Percentiles rank a stretch among this genome's conserved stretches.
phyloP scores from a whole-genome alignment of 495 filamentous ascomycete species.

The Immersiella caudata region DNA sequence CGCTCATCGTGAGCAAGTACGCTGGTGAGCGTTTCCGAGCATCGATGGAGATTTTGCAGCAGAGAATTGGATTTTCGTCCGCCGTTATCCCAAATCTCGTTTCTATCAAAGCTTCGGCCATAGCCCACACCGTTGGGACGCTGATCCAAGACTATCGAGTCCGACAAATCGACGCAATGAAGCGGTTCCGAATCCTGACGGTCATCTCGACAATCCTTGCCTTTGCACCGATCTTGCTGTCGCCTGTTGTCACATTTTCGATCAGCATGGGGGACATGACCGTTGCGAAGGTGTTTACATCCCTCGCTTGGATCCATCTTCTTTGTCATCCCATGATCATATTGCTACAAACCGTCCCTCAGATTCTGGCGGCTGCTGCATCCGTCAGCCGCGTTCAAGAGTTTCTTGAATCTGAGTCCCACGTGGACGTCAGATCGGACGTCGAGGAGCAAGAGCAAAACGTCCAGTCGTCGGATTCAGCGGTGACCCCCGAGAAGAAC shows the following conservation, averaged over 20 bases:
- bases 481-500: neutral
- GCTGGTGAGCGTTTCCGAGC: conserved; percentile 25
- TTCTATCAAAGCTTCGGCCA: neutral
- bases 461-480: neutral
- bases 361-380: conserved; percentile 54
- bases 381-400: conserved; percentile 61
- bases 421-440: neutral
- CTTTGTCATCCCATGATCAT: conserved; percentile 56
- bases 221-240: conserved; percentile 42
- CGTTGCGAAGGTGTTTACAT: conserved; percentile 55
- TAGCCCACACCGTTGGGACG: neutral
- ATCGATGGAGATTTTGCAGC: conserved; percentile 45
- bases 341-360: conserved; percentile 57
- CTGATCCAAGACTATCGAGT: neutral
- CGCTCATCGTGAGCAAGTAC: conserved; percentile 36
- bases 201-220: neutral
- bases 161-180: neutral
- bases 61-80: conserved; percentile 37
- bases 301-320: conserved; percentile 58
- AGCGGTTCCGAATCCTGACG: neutral
- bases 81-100: neutral
- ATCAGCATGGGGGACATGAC: conserved; percentile 44
- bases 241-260: conserved; percentile 44
- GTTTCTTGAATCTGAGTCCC: conserved; percentile 45
- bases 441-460: conserved; percentile 14